These are phyloP conservation scores for Pascua guehoae DNA, from an alignment of 1,284 basidiomycete genomes.

Conservation along the genomic window DNA sequence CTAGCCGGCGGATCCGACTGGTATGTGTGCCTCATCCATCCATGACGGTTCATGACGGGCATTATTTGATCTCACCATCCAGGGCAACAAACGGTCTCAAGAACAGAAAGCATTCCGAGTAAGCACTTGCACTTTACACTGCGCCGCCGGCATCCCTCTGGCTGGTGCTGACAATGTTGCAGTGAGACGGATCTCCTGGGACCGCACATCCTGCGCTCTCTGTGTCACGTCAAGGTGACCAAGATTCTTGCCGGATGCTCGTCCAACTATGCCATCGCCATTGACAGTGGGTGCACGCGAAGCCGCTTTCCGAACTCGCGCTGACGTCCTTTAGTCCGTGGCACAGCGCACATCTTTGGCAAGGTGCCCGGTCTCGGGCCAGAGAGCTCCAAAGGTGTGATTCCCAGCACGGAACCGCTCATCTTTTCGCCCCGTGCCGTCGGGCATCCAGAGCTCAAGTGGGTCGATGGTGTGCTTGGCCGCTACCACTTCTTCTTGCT, in stretches of 20 bases:
- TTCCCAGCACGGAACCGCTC: constrained; percentile 69
- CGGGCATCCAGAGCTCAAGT: constrained; percentile 62
- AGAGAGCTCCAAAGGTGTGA: constrained; percentile 52
- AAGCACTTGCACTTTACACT: too few species aligned
- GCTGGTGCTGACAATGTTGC: background rate
- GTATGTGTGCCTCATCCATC: too few species aligned
- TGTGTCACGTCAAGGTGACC: constrained; percentile 70
- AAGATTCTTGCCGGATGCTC: constrained; percentile 73
- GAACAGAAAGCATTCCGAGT: too few species aligned
- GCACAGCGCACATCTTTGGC: constrained; percentile 81
- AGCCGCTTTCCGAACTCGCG: background rate
- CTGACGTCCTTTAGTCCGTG: constrained; percentile 52
- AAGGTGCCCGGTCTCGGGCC: constrained; percentile 64
- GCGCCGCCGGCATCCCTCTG: too few species aligned
- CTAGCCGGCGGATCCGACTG: too few species aligned
- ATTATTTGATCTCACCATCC: too few species aligned
- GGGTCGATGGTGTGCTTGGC: constrained; percentile 78
- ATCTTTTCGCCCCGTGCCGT: constrained; percentile 61
- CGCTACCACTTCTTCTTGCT: constrained; percentile 77
- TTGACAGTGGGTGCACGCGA: constrained; percentile 55
- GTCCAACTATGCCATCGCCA: constrained; percentile 57
- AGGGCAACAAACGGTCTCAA: too few species aligned
- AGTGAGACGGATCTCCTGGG: constrained; percentile 63
- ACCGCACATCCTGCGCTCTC: constrained; percentile 81
- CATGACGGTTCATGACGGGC: too few species aligned